Conservation (phyloP, 495 filamentous ascomycete species). For the Penicillium waksmanii region DNA sequence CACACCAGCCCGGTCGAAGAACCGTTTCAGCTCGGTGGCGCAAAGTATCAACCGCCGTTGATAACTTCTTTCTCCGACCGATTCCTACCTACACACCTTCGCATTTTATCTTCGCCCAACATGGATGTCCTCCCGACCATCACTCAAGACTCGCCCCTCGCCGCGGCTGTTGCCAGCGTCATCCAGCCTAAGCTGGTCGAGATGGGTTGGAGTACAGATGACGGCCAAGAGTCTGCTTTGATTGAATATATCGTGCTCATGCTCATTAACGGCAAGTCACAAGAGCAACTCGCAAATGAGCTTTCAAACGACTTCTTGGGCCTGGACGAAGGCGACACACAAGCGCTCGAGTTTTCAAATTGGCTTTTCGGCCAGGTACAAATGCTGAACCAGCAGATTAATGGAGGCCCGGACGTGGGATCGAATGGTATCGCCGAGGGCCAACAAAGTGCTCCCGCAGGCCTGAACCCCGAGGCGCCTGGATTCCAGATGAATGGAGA, state of each 20-base stretch:
- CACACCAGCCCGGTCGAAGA: constrained; percentile 5
- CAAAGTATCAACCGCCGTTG: constrained; percentile 10
- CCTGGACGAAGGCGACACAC: constrained; percentile 79
- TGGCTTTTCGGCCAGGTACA: constrained; percentile 92
- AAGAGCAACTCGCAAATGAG: constrained; percentile 86
- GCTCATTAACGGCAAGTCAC: constrained; percentile 91
- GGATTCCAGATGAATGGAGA: constrained; percentile 42
- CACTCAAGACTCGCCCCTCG: constrained; percentile 58
- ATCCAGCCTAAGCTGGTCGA: constrained; percentile 96
- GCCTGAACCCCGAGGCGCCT: neutral
- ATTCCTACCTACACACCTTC: neutral
- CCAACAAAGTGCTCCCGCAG: neutral
- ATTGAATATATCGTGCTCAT: constrained; percentile 96
- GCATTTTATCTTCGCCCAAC: constrained; percentile 9
- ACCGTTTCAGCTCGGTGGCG: constrained; percentile 22
- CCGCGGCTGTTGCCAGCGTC: constrained; percentile 73
- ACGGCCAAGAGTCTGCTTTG: constrained; percentile 78
- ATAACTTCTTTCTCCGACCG: neutral
- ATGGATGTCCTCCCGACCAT: constrained; percentile 27
- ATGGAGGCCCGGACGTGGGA: constrained; percentile 37
- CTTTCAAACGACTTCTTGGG: constrained; percentile 86
- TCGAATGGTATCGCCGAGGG: neutral
- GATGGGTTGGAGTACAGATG: constrained; percentile 84
- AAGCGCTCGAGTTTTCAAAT: constrained; percentile 78
- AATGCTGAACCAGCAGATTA: constrained; percentile 64